Evolutionary conservation across 495 filamentous ascomycete species (phyloP).

Genomic region (Lentithecium fluviatile): DNA sequence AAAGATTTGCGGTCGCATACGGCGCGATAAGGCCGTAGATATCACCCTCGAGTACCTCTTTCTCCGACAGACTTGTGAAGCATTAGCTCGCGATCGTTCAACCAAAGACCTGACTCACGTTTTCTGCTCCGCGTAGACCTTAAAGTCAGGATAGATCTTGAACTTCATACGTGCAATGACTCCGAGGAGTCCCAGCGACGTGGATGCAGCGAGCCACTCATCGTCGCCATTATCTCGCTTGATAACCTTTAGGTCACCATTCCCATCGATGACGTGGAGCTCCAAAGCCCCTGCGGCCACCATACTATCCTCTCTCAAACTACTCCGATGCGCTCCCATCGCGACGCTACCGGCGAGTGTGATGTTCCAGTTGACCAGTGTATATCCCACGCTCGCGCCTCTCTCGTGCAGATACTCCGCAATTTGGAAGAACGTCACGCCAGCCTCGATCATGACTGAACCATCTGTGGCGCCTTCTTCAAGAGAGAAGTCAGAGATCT

Average conservation of each 20-base stretch:
- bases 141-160: slow-evolving; percentile 49
- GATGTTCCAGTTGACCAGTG: slow-evolving; percentile 55
- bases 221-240: slow-evolving; percentile 46
- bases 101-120: slow-evolving; percentile 39
- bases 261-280: slow-evolving; percentile 51
- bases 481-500: slow-evolving; percentile 46
- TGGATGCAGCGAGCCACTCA: slow-evolving; percentile 52
- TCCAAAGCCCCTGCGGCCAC: slow-evolving; percentile 52
- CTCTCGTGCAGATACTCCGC: slow-evolving; percentile 50
- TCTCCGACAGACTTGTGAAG: slow-evolving; percentile 42
- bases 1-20: slow-evolving; percentile 53
- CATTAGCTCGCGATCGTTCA: not conserved
- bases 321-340: slow-evolving; percentile 52
- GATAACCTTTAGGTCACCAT: slow-evolving; percentile 45
- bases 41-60: slow-evolving; percentile 49
- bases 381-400: slow-evolving; percentile 50
- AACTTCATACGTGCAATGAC: slow-evolving; percentile 51
- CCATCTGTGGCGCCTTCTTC: slow-evolving; percentile 33
- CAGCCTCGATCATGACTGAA: slow-evolving; percentile 50
- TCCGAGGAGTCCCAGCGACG: slow-evolving; percentile 49
- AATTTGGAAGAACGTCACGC: slow-evolving; percentile 53
- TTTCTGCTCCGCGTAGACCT: slow-evolving; percentile 51
- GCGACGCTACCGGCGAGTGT: slow-evolving; percentile 51
- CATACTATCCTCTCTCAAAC: slow-evolving; percentile 51
- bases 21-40: slow-evolving; percentile 52